A percentile compares a stretch with the other conserved stretches of the same genome.
These are phyloP conservation scores for Cucurbita pepo DNA, from an alignment of 306 rosid species.

Conservation along the genomic window DNA sequence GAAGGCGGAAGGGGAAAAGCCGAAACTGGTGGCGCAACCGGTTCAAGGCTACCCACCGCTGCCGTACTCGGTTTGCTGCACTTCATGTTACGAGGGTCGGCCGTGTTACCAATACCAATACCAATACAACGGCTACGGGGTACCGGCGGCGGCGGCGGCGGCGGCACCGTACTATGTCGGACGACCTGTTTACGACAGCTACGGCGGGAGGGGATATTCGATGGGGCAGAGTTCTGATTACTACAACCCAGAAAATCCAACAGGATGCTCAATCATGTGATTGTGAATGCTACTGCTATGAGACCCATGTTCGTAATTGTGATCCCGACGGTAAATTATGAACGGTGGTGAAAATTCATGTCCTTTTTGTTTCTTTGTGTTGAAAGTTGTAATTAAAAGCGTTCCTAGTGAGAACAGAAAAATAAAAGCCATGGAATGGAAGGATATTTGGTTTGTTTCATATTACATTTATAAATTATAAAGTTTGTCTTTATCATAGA, in stretches of 20 bases:
- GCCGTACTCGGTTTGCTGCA: background rate
- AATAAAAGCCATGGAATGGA: background rate
- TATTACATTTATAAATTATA: background rate
- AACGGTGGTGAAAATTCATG: background rate
- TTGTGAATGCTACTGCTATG: background rate
- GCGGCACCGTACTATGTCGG: slow-evolving; percentile 3
- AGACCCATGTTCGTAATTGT: background rate
- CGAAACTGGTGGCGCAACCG: background rate
- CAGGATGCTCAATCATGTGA: slow-evolving; percentile 3
- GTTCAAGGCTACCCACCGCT: slow-evolving; percentile 9
- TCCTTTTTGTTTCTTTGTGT: background rate
- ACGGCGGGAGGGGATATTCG: background rate
- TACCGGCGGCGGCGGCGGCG: background rate
- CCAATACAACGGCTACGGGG: slow-evolving; percentile 13
- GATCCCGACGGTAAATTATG: background rate
- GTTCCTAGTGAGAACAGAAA: background rate
- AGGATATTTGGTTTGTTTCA: background rate
- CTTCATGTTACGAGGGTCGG: slow-evolving; percentile 5
- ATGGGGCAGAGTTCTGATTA: background rate
- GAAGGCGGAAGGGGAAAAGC: background rate
- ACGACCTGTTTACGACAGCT: slow-evolving; percentile 25
- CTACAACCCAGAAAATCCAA: slow-evolving; percentile 1
- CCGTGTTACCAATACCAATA: slow-evolving; percentile 9
- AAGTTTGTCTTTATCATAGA: background rate
- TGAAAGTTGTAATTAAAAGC: background rate